Base-by-base conservation (phyloP, 1,284 basidiomycete species). In the Tylopilus orsonianus region DNA sequence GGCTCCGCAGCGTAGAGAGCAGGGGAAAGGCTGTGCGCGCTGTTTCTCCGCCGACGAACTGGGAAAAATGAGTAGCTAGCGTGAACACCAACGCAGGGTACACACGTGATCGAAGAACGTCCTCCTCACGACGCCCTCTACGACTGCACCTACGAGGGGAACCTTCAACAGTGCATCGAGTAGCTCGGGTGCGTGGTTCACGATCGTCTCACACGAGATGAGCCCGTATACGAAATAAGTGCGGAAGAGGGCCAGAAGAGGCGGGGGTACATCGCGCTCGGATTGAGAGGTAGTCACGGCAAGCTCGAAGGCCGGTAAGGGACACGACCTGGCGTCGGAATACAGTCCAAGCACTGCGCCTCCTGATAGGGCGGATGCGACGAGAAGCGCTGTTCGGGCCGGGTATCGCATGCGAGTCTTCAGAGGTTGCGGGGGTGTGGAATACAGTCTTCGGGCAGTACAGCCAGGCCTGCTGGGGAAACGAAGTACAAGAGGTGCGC, bases 31-130 rank as follows among this genome's bases (percentile, higher is more conserved):
- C 82, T 34, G 79, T 84, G 27, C 80, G 75, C 0, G 87, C 86
- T 0, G 87, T 86, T 52, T 96, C 93, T 4, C 89, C 92, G 1
- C 92, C 91, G 6, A 95, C 92, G 59, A 97, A 97, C 82, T 92
- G 63, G 7, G 24, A 3, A 9, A n/a, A 44, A 8, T 55, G 24
- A 39, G 42, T 39, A 5, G 20, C 5, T 3, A 10, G 2, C 14
- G 34, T 8, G 33, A 13, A 46, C 13, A 37, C 4, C 12, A 2
- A 41, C 1, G 8, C 13, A 2, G 24, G 29, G 44, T 5, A 62
- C 75, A 26, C 55, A 86, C 87, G 68, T 92, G 90, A 41, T 80
- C 74, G 62, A 95, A 97, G 73, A 97, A 97, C 3, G 94, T 96
- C 23, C 75, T 70, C 37, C 90, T 77, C 9, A 96, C 85, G 50